These are phyloP conservation scores for Trichoderma polysporum DNA, from an alignment of 2,329 filamentous ascomycete species.

Conservation along the genomic window DNA sequence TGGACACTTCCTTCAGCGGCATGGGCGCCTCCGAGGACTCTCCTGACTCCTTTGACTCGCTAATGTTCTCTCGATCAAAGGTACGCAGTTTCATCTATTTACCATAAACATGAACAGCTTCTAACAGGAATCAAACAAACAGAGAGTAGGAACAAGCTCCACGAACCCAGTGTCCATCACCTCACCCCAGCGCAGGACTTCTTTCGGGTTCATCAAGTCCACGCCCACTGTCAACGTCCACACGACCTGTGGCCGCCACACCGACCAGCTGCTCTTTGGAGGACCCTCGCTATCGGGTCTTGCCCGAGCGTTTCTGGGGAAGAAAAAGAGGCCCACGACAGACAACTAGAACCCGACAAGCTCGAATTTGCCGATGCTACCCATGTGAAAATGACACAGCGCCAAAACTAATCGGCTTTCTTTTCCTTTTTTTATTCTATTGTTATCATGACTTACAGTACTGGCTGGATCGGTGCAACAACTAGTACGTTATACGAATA, in stretches of 20 bases:
- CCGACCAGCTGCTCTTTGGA: slow-evolving; percentile 53
- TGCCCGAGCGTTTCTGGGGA: slow-evolving; percentile 32
- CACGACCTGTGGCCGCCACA: slow-evolving; percentile 56
- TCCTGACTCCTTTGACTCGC: slow-evolving; percentile 10
- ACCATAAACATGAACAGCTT: background rate
- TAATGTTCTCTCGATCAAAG: slow-evolving; percentile 12
- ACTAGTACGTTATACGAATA: slow-evolving; percentile 16
- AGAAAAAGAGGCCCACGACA: background rate
- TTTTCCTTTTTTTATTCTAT: background rate
- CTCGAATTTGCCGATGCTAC: background rate
- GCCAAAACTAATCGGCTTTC: background rate
- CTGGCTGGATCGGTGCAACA: slow-evolving; percentile 21
- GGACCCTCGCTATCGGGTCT: slow-evolving; percentile 48
- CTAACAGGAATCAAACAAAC: background rate
- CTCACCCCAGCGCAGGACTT: slow-evolving; percentile 29
- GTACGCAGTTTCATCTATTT: background rate
- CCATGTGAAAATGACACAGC: background rate
- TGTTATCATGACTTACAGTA: slow-evolving; percentile 12
- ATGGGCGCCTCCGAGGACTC: background rate
- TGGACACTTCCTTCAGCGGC: slow-evolving; percentile 2
- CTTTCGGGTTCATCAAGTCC: slow-evolving; percentile 37
- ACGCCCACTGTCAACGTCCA: slow-evolving; percentile 50
- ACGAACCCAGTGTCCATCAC: slow-evolving; percentile 14
- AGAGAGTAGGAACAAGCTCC: slow-evolving; percentile 19
- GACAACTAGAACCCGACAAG: background rate